Evolutionary conservation across 2,329 filamentous ascomycete genomes (phyloP), one percentile per base, ranked within the genome.

Genomic region (Blastomyces parvus): DNA sequence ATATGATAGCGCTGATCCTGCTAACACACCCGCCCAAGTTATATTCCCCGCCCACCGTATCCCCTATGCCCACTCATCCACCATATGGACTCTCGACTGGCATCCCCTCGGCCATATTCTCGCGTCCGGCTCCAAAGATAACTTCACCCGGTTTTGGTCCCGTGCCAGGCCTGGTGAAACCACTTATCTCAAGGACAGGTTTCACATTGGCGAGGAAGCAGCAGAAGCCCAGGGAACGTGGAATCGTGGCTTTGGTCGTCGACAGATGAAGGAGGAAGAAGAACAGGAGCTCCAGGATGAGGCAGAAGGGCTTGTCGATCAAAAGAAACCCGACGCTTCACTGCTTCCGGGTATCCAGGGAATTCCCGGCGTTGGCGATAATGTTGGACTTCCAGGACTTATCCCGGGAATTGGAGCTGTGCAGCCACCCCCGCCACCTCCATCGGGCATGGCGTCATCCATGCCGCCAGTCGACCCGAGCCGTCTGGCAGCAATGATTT

Each of bases 31-130:
- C 0, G 86, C 91, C 0, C 93, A 97, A 75, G 89, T 91, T n/a
- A 90, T 99, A 65, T 90, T 90, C 73, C 94, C 94, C 1, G 91
- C 91, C 3, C 93, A 97, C 79, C 88, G 86, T 70, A 79, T 97
- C 40, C 86, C 89, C 8, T 93, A 88, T 71, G 94, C 94, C 0
- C 94, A 99, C 74, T 90, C 96, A 69, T 95, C 92, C 73, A 91
- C 91, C 22, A 94, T 99, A 67, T 99, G 94, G 94, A 96, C 92
- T 22, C 83, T 99, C 59, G 92, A 97, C 78, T 99, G 94, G 92
- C 94, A 99, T 73, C 94, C 94, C 0, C 82, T 97, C 0, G 94
- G 94, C 36, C 94, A 99, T 72, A 93, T 99, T 66, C 84, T 99
- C 8, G 92, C 92, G 0, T 96, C 93, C 1, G 94, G 94, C 14